These are phyloP conservation scores for Sclerotiophoma versabilis DNA, from an alignment of 2,329 filamentous ascomycete genomes.

Conservation along the genomic window DNA sequence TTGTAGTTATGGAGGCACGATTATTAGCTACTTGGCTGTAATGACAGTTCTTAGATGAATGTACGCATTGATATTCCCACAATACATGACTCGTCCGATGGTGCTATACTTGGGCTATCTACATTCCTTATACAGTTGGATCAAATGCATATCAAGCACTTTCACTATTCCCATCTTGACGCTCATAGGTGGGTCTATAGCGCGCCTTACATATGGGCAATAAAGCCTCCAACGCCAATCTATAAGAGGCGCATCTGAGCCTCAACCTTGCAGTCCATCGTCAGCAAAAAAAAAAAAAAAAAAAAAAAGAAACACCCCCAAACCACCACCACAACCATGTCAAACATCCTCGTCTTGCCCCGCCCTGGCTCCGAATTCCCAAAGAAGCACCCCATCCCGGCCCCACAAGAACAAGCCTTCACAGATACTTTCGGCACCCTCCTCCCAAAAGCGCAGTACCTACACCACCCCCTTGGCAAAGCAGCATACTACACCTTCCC, in stretches of 20 bases:
- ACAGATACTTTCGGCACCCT: slow-evolving; percentile 49
- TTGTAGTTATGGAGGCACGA: background rate
- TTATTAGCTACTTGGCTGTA: slow-evolving; percentile 8
- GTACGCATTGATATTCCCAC: background rate
- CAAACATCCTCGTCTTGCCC: slow-evolving; percentile 25
- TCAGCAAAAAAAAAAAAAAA: too few relatives aligned
- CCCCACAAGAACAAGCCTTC: slow-evolving; percentile 49
- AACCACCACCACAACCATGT: background rate
- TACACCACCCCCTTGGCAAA: slow-evolving; percentile 45
- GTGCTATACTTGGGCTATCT: background rate
- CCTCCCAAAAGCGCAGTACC: slow-evolving; percentile 49
- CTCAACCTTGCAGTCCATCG: background rate
- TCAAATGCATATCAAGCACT: background rate
- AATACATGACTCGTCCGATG: background rate
- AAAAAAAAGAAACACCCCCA: background rate
- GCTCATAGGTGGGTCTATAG: background rate
- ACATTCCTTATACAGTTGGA: background rate
- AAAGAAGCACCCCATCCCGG: slow-evolving; percentile 33
- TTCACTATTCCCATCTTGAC: background rate
- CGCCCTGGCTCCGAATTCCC: slow-evolving; percentile 29
- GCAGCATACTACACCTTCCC: slow-evolving; percentile 53
- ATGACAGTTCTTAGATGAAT: background rate
- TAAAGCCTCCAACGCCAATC: too few relatives aligned
- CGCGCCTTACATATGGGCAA: slow-evolving; percentile 1
- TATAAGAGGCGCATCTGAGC: background rate